A percentile compares a stretch with the other conserved stretches of the same genome.
phyloP scores from a whole-genome alignment of 2,329 filamentous ascomycete genomes.

The Talaromyces sp. region DNA sequence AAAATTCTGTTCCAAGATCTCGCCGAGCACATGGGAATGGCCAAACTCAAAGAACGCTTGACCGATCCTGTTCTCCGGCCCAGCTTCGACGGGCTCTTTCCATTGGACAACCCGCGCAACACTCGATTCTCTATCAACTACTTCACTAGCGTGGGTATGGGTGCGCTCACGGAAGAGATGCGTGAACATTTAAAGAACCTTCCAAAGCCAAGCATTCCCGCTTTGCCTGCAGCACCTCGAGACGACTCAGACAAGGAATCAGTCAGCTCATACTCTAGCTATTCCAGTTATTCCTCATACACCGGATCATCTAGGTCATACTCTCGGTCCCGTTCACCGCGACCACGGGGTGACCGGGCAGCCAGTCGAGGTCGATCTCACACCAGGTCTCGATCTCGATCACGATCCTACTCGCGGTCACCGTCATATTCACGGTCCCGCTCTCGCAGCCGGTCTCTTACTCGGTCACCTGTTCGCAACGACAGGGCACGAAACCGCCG shows the following conservation, averaged over 20 bases:
- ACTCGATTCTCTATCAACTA: conserved; percentile 98
- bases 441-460: conserved; percentile 22
- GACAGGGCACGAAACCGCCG: conserved; percentile 27
- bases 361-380: conserved; percentile 25
- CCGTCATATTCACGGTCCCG: conserved; percentile 19
- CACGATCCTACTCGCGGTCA: conserved; percentile 25
- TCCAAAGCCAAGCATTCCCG: conserved; percentile 75
- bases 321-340: conserved; percentile 38
- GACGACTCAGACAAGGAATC: conserved; percentile 62
- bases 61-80: conserved; percentile 74
- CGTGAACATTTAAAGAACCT: conserved; percentile 84
- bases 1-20: conserved; percentile 96
- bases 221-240: conserved; percentile 53
- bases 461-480: conserved; percentile 12
- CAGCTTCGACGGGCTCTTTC: conserved; percentile 81
- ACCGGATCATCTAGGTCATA: conserved; percentile 45
- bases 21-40: conserved; percentile 78
- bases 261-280: conserved; percentile 65
- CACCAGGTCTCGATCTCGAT: conserved; percentile 35
- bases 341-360: conserved; percentile 20
- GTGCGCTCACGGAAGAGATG: conserved; percentile 90
- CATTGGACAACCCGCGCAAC: conserved; percentile 80
- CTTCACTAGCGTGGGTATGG: conserved; percentile 97
- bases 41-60: conserved; percentile 70
- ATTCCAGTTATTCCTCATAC: conserved; percentile 61